Evolutionary conservation across 2,329 filamentous ascomycete species (phyloP), one percentile per base, ranked within the genome.

Genomic region (Hypoxylon sp.): DNA sequence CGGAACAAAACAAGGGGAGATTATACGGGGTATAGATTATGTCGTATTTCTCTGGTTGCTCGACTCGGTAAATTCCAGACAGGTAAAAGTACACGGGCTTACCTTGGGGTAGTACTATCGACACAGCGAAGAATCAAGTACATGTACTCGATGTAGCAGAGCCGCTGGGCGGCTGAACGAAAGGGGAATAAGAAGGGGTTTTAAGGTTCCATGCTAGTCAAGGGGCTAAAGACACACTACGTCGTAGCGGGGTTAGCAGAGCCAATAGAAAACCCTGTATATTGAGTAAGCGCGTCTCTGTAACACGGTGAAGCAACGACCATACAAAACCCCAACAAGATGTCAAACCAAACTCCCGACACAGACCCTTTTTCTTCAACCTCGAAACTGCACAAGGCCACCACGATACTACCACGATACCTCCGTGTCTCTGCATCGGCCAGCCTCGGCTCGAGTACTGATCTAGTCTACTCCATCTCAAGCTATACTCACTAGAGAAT

Each of bases 221-320:
- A 70, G 72, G 63, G 67, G 30, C 19, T 19, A 51, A 61, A 63
- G 58, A 56, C 45, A 23, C 45, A 56, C 65, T 63, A 65, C 56
- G 65, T 70, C 50, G 67, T 65, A 57, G 65, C 38, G 65, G 74
- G 71, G 64, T 43, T 38, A 7, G 52, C 66, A 61, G 52, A 60
- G 51, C 75, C 79, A 79, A 80, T 80, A 5, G 70, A 0, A 60
- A 62, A 17, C 72, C 74, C 67, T 67, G 71, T 57, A 61, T 53
- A 52, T 62, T 70, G 60, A 69, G 71, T 76, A 77, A 77, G 77
- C 76, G 75, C 76, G 72, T 71, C 73, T 78, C 77, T 80, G 79
- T 80, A 81, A 80, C 80, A 78, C 74, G 66, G 70, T 75, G 73
- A 77, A 75, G 76, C 79, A 80, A 73, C 74, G 74, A 76, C 77